Conservation (phyloP, 306 rosid genomes). For the Cucurbita pepo region DNA sequence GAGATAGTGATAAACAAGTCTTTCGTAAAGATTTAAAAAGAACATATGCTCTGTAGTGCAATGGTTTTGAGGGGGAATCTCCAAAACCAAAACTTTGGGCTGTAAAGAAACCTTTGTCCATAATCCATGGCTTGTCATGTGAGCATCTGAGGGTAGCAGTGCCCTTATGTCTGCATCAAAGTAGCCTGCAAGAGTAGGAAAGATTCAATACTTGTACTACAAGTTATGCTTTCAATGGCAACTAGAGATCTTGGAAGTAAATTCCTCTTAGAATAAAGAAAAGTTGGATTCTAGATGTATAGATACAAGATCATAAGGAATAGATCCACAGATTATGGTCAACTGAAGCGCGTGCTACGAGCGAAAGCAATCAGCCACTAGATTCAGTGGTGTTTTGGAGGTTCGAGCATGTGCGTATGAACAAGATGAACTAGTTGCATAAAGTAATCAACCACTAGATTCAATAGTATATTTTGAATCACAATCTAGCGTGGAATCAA, state of each 20-base stretch:
- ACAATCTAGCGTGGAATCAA: background rate
- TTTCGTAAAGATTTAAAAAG: background rate
- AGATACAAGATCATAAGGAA: background rate
- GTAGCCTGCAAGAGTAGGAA: background rate
- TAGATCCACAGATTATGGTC: background rate
- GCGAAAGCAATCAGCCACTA: background rate
- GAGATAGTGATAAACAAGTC: background rate
- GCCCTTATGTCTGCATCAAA: background rate
- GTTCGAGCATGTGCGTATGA: background rate
- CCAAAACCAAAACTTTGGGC: background rate
- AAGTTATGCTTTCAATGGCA: background rate
- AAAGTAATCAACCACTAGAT: background rate
- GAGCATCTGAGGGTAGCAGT: background rate
- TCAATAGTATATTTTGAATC: background rate
- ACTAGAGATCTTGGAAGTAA: background rate
- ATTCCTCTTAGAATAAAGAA: background rate
- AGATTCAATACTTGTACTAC: background rate
- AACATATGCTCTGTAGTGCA: background rate
- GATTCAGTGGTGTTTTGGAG: background rate
- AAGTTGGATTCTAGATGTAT: background rate
- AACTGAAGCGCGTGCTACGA: background rate
- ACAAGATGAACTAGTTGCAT: background rate
- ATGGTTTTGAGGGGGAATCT: background rate
- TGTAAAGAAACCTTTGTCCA: conserved; percentile 1
- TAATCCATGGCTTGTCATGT: background rate